Conservation (phyloP, 208 protist species). For the Acanthamoeba healyi region DNA sequence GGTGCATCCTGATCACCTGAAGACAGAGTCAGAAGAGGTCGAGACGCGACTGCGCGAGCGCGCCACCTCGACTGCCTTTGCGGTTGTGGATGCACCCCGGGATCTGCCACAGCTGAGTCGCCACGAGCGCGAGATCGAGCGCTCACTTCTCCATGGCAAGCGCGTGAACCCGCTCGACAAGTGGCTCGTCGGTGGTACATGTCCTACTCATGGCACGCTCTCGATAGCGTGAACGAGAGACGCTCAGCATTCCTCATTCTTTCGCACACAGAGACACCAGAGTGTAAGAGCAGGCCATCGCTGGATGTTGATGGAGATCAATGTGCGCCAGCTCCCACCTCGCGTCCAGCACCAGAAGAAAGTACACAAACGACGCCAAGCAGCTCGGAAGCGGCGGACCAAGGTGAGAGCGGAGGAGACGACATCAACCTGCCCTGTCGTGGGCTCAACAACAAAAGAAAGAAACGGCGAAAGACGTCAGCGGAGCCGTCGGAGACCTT, state of each 20-base stretch:
- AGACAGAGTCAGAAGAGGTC: not conserved
- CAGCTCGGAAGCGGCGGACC: too few species aligned
- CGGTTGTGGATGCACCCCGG: not conserved
- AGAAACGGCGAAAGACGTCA: not conserved
- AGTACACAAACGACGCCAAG: too few species aligned
- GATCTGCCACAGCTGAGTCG: not conserved
- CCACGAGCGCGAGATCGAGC: constrained; percentile 9
- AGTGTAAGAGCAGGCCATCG: too few species aligned
- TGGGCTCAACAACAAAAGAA: not conserved
- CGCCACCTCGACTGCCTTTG: not conserved
- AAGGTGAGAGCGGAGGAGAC: too few species aligned
- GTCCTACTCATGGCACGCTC: not conserved
- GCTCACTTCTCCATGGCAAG: not conserved
- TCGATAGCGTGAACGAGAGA: too few species aligned
- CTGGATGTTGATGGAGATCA: too few species aligned
- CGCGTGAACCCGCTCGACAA: not conserved
- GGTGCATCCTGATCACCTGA: not conserved
- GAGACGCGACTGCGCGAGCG: not conserved
- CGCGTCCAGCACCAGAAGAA: too few species aligned
- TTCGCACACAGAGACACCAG: too few species aligned
- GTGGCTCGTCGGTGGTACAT: not conserved
- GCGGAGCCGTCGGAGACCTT: not conserved
- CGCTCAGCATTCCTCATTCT: too few species aligned
- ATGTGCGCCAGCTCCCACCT: too few species aligned
- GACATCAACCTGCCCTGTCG: too few species aligned